phyloP scores from a whole-genome alignment of 768 basidiomycete species.

The Boletus fagicola region DNA sequence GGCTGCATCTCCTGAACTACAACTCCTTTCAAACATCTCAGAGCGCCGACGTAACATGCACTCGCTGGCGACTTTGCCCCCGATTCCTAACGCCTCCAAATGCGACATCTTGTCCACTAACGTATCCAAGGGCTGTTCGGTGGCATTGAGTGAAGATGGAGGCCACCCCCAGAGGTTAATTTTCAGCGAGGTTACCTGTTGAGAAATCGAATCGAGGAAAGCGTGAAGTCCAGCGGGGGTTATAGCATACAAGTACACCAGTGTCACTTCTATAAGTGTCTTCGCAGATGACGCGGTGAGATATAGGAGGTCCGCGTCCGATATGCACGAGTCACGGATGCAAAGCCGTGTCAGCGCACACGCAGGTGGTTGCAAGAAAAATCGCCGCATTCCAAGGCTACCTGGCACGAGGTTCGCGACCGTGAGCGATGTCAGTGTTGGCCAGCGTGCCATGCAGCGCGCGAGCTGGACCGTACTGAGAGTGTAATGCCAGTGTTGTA shows the following conservation, averaged over 20 bases:
- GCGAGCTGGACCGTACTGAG: background rate
- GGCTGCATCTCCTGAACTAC: background rate
- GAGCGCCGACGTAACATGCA: background rate
- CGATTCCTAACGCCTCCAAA: background rate
- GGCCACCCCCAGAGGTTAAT: background rate
- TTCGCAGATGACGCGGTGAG: constrained; percentile 1
- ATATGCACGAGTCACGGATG: background rate
- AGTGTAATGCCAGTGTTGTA: too few species aligned
- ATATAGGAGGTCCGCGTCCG: constrained; percentile 1
- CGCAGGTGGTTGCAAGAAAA: too few species aligned
- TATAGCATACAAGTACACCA: background rate
- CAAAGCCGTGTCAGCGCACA: constrained; percentile 1
- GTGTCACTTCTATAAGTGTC: background rate
- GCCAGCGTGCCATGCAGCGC: too few species aligned
- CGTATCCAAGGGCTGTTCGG: background rate
- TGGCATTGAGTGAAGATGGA: too few species aligned
- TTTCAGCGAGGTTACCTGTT: background rate
- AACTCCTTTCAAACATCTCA: background rate
- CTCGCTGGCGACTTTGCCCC: background rate
- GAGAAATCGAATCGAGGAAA: background rate
- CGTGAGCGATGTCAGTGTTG: background rate
- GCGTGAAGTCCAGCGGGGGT: background rate
- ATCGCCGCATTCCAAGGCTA: too few species aligned
- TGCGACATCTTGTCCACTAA: background rate
- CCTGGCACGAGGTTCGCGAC: background rate